Evolutionary conservation across 2,329 filamentous ascomycete species (phyloP).

Genomic region (Cladosporium austrohemisphaericum): DNA sequence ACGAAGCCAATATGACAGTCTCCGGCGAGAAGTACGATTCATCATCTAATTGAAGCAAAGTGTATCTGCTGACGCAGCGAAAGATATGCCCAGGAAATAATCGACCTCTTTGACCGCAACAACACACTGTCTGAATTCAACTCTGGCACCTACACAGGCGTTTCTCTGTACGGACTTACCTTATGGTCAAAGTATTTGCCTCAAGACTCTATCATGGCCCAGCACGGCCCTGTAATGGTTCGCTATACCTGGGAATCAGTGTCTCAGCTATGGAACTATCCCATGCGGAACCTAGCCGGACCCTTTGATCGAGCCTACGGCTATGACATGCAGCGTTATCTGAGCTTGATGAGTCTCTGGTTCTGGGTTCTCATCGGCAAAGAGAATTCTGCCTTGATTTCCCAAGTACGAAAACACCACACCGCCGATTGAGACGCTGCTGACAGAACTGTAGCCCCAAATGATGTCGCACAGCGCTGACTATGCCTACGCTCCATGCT

Average conservation of each 20-base stretch:
- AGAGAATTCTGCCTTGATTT: slow-evolving; percentile 32
- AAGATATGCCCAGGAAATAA: slow-evolving; percentile 49
- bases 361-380: slow-evolving; percentile 58
- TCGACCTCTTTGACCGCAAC: slow-evolving; percentile 54
- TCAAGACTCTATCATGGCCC: slow-evolving; percentile 50
- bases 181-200: slow-evolving; percentile 60
- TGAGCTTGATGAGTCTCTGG: slow-evolving; percentile 56
- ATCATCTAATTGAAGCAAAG: not conserved
- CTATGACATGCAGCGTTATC: slow-evolving; percentile 61
- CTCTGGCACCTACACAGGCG: slow-evolving; percentile 59
- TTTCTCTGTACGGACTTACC: slow-evolving; percentile 57
- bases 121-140: slow-evolving; percentile 62
- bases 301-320: slow-evolving; percentile 64
- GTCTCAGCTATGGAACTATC: slow-evolving; percentile 54
- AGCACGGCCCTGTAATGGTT: slow-evolving; percentile 52
- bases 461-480: slow-evolving; percentile 59
- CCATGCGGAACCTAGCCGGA: slow-evolving; percentile 58
- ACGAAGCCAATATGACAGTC: slow-evolving; percentile 56
- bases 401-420: not conserved
- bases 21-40: slow-evolving; percentile 48
- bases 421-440: not conserved
- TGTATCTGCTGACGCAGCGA: not conserved
- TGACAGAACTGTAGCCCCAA: slow-evolving; percentile 38
- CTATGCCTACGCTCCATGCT: slow-evolving; percentile 55
- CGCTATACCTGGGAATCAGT: slow-evolving; percentile 51